These are phyloP conservation scores for Elsinoe arachidis DNA, from an alignment of 2,329 filamentous ascomycete genomes.

Conservation along the genomic window DNA sequence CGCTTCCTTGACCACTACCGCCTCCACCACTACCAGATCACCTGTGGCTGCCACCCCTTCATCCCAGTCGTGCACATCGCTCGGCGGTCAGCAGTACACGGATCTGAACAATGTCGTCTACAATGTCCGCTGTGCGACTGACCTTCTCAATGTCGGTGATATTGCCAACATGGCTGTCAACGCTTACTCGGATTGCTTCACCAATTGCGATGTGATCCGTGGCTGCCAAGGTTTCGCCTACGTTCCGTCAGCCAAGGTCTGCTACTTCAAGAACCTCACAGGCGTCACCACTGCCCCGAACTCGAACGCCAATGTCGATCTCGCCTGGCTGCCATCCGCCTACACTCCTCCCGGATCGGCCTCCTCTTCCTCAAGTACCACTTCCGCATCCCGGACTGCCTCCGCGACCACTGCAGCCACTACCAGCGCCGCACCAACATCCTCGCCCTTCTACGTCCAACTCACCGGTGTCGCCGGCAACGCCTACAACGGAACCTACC, in stretches of 20 bases:
- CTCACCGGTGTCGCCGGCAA: slow-evolving; percentile 7
- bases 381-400: slow-evolving; percentile 6
- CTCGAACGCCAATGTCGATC: slow-evolving; percentile 13
- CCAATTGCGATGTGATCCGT: slow-evolving; percentile 13
- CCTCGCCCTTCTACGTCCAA: slow-evolving; percentile 11
- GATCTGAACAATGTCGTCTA: slow-evolving; percentile 14
- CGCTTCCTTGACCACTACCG: slow-evolving; percentile 1
- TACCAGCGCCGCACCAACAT: slow-evolving; percentile 12
- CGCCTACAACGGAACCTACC: slow-evolving; percentile 8
- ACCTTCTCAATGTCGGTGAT: slow-evolving; percentile 13
- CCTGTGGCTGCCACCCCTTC: slow-evolving; percentile 2
- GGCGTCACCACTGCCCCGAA: slow-evolving; percentile 14
- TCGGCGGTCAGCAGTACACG: slow-evolving; percentile 11
- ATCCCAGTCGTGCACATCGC: slow-evolving; percentile 11
- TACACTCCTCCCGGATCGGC: slow-evolving; percentile 14
- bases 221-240: slow-evolving; percentile 16
- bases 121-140: slow-evolving; percentile 15
- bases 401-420: not conserved
- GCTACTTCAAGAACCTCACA: slow-evolving; percentile 16
- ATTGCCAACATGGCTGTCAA: slow-evolving; percentile 15
- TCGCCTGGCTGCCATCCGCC: slow-evolving; percentile 14
- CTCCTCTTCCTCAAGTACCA: slow-evolving; percentile 2
- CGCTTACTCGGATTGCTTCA: slow-evolving; percentile 16
- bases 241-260: slow-evolving; percentile 11
- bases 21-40: slow-evolving; percentile 10